Percentiles rank a stretch among this genome's conserved stretches.
Conservation (phyloP, 1,284 basidiomycete genomes). For the Rhodotorula glutinis region DNA sequence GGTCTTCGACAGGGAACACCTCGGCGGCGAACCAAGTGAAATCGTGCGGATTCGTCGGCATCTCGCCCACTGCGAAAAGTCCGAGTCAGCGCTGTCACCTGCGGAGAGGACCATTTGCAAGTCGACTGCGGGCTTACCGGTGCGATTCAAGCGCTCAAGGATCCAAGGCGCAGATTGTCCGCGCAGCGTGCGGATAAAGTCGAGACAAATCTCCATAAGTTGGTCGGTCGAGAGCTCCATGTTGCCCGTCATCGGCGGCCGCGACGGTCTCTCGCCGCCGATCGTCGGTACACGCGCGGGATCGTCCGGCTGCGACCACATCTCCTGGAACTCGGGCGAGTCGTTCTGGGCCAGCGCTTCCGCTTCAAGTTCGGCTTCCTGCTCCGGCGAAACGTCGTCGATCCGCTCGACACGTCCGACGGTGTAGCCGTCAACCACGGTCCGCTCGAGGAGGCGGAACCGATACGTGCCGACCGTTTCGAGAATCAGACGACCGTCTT, state of each 20-base stretch:
- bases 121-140: conserved; percentile 62
- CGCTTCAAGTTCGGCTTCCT: conserved; percentile 52
- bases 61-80: conserved; percentile 27
- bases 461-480: conserved; percentile 79
- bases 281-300: not conserved
- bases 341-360: conserved; percentile 32
- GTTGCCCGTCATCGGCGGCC: conserved; percentile 32
- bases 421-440: conserved; percentile 79
- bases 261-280: not conserved
- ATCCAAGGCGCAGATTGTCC: conserved; percentile 87
- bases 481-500: conserved; percentile 84
- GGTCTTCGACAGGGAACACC: conserved; percentile 90
- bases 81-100: not conserved
- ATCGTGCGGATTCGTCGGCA: conserved; percentile 54
- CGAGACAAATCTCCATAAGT: conserved; percentile 70
- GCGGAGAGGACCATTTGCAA: not conserved
- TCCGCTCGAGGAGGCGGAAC: conserved; percentile 79
- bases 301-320: conserved; percentile 3
- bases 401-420: conserved; percentile 75
- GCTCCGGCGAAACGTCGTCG: conserved; percentile 58
- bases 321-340: not conserved
- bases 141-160: conserved; percentile 73
- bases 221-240: conserved; percentile 47
- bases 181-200: conserved; percentile 74
- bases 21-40: conserved; percentile 89